Evolutionary conservation across 768 basidiomycete genomes (phyloP).

Genomic region (Krasilnikovozyma curviuscula): DNA sequence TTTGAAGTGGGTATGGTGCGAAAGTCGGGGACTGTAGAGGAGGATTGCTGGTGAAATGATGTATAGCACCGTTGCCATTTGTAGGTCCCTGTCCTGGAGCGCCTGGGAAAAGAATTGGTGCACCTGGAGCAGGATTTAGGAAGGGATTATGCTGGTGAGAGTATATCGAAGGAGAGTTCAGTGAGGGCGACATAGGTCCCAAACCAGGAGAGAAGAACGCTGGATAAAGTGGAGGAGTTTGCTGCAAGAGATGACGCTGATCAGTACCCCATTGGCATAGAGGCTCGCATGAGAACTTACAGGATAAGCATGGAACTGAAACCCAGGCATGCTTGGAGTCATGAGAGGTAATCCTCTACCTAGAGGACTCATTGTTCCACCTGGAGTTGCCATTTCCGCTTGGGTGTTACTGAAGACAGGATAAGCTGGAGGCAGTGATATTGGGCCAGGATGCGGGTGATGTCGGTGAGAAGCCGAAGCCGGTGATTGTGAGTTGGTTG

Average conservation of each 20-base stretch:
- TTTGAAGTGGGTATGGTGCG: too few species aligned
- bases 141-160: slow-evolving; percentile 28
- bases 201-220: slow-evolving; percentile 27
- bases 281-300: not conserved
- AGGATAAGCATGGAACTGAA: slow-evolving; percentile 44
- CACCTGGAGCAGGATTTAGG: slow-evolving; percentile 44
- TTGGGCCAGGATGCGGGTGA: slow-evolving; percentile 45
- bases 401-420: not conserved
- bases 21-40: too few species aligned
- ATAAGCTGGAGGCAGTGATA: slow-evolving; percentile 39
- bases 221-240: slow-evolving; percentile 30
- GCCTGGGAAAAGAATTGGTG: too few species aligned
- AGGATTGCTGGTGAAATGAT: too few species aligned
- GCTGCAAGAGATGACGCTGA: slow-evolving; percentile 28
- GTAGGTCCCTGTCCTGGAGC: too few species aligned
- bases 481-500: slow-evolving; percentile 15
- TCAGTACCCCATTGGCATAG: not conserved
- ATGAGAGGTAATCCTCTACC: slow-evolving; percentile 58
- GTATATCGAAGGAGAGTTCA: slow-evolving; percentile 1
- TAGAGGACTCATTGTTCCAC: slow-evolving; percentile 41
- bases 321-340: slow-evolving; percentile 94
- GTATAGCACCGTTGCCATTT: too few species aligned
- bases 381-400: slow-evolving; percentile 30
- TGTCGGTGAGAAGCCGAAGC: not conserved
- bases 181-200: slow-evolving; percentile 16